A percentile compares a stretch with the other conserved stretches of the same genome.
These are phyloP conservation scores for Alternaria consortialis DNA, from an alignment of 2,329 filamentous ascomycete species.

Conservation along the genomic window DNA sequence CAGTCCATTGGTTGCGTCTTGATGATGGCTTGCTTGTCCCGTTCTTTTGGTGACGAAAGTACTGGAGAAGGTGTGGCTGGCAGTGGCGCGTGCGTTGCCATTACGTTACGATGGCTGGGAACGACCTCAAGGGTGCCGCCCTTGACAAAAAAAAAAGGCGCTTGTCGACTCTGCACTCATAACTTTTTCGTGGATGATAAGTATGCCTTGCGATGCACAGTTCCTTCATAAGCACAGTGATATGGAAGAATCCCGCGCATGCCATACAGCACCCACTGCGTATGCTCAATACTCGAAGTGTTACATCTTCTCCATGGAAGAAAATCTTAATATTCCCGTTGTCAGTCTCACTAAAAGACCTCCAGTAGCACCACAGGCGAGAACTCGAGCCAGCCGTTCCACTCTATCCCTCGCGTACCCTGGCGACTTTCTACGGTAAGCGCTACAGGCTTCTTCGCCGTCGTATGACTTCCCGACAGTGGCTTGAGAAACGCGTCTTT, in stretches of 20 bases:
- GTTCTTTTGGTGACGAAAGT: background rate
- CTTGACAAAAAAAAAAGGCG: background rate
- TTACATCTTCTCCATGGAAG: background rate
- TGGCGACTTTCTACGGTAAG: background rate
- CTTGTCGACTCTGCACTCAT: background rate
- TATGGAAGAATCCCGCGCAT: background rate
- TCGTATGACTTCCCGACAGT: background rate
- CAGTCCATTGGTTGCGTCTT: background rate
- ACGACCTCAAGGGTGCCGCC: background rate
- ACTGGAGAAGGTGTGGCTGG: background rate
- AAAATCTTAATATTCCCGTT: background rate
- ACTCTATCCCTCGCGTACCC: background rate
- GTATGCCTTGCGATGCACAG: background rate
- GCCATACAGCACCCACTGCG: no score
- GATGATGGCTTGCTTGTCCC: background rate
- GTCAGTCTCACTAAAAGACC: background rate
- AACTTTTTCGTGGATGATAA: background rate
- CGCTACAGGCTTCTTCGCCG: constrained; percentile 4
- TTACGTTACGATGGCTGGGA: background rate
- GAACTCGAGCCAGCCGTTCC: constrained; percentile 12
- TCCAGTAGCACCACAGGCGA: constrained; percentile 6
- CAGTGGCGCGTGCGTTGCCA: background rate
- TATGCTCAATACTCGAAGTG: background rate
- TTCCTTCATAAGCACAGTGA: background rate
- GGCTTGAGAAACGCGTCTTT: constrained; percentile 11